A percentile compares a stretch with the other conserved stretches of the same genome.
These are phyloP conservation scores for Adansonia rubrostipa DNA, from an alignment of 441 rosid species.

Conservation along the genomic window DNA sequence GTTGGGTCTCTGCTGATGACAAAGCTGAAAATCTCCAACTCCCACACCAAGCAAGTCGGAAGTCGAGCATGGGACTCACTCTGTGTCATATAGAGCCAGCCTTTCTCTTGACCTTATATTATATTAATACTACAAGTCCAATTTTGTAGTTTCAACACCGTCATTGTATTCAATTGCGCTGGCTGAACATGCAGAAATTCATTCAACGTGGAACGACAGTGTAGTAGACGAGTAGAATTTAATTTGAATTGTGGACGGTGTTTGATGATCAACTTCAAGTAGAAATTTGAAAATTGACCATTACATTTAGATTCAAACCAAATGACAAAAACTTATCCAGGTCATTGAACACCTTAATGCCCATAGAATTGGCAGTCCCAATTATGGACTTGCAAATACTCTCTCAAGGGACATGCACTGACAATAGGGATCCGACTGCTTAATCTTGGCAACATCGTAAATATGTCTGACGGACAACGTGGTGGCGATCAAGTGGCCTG, in stretches of 20 bases:
- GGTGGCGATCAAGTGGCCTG: constrained; percentile 75
- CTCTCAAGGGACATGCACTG: constrained; percentile 82
- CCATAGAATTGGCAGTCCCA: constrained; percentile 86
- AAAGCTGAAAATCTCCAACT: constrained; percentile 4
- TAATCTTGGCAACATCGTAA: constrained; percentile 91
- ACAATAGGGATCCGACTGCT: constrained; percentile 90
- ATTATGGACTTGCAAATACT: constrained; percentile 74
- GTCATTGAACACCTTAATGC: constrained; percentile 78
- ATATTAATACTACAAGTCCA: too few species aligned
- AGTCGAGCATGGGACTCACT: neutral
- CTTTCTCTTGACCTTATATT: too few species aligned
- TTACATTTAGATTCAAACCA: neutral
- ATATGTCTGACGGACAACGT: constrained; percentile 67
- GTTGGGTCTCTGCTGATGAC: neutral
- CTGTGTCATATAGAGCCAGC: neutral
- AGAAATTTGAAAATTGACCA: too few species aligned
- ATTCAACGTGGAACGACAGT: too few species aligned
- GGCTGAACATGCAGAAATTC: too few species aligned
- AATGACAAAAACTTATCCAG: constrained; percentile 48
- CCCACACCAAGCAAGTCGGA: neutral
- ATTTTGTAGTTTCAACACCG: neutral
- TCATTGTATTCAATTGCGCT: too few species aligned
- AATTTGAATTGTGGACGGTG: too few species aligned
- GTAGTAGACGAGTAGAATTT: too few species aligned
- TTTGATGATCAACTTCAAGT: too few species aligned